These are phyloP conservation scores for Alternaria triticimaculans DNA, from an alignment of 2,329 filamentous ascomycete species.

Conservation along the genomic window DNA sequence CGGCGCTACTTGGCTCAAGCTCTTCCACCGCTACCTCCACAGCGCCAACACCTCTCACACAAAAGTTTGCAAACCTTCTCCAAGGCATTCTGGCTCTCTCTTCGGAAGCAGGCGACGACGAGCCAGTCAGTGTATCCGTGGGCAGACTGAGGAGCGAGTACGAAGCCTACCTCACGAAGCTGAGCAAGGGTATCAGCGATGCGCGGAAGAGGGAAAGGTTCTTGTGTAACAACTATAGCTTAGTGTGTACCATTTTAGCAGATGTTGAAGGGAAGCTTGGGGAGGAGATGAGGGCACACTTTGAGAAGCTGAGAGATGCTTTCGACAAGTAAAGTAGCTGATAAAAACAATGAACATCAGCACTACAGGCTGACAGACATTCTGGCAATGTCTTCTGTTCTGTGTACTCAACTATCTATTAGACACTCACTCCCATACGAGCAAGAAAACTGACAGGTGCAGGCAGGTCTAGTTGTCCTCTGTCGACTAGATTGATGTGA, in stretches of 20 bases:
- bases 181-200: constrained; percentile 78
- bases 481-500: neutral
- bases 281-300: constrained; percentile 76
- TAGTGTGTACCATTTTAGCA: constrained; percentile 88
- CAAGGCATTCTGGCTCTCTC: constrained; percentile 84
- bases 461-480: neutral
- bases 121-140: constrained; percentile 85
- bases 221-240: constrained; percentile 92
- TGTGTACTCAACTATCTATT: neutral
- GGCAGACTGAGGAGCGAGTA: constrained; percentile 79
- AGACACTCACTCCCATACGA: neutral
- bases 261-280: constrained; percentile 75
- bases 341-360: neutral
- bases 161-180: constrained; percentile 79
- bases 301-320: constrained; percentile 65
- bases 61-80: constrained; percentile 92
- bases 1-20: constrained; percentile 46
- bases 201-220: constrained; percentile 84
- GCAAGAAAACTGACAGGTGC: neutral
- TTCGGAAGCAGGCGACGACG: constrained; percentile 90
- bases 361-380: neutral
- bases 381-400: neutral
- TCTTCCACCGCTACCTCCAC: constrained; percentile 65
- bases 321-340: constrained; percentile 35
- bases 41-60: constrained; percentile 89